Evolutionary conservation across 2,329 filamentous ascomycete genomes (phyloP).

Genomic region (Pestalotiopsis sp.): DNA sequence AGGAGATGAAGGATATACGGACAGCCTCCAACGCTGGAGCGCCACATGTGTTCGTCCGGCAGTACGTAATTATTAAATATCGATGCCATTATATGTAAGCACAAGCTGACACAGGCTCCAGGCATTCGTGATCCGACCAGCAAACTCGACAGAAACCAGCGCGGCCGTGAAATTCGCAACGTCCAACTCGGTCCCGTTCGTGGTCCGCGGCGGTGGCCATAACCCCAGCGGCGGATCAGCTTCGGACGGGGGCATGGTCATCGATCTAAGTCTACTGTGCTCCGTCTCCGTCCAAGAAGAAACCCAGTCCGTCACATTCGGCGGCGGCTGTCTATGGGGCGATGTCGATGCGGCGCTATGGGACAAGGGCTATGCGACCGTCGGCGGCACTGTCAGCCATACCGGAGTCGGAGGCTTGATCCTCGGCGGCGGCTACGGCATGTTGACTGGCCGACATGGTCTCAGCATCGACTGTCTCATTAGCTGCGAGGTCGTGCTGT

Average conservation of each 20-base stretch:
- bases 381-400: conserved; percentile 64
- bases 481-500: conserved; percentile 40
- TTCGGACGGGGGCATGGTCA: conserved; percentile 54
- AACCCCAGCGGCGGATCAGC: conserved; percentile 54
- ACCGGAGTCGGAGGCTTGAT: conserved; percentile 64
- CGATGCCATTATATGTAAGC: not conserved
- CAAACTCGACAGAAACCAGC: conserved; percentile 36
- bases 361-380: conserved; percentile 55
- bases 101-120: conserved; percentile 16
- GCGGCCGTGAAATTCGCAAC: conserved; percentile 45
- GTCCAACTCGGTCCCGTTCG: conserved; percentile 48
- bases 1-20: conserved; percentile 34
- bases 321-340: conserved; percentile 55
- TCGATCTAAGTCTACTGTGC: conserved; percentile 56
- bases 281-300: conserved; percentile 48
- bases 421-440: conserved; percentile 61
- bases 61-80: conserved; percentile 4
- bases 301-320: conserved; percentile 46
- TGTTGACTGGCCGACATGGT: conserved; percentile 56
- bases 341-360: conserved; percentile 56
- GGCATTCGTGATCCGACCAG: conserved; percentile 48
- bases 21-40: conserved; percentile 41
- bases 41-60: conserved; percentile 38
- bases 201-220: conserved; percentile 59
- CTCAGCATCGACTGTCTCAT: conserved; percentile 47